These are phyloP conservation scores for Xylariomycetidae sp. DNA, from an alignment of 2,329 filamentous ascomycete species.

Conservation along the genomic window DNA sequence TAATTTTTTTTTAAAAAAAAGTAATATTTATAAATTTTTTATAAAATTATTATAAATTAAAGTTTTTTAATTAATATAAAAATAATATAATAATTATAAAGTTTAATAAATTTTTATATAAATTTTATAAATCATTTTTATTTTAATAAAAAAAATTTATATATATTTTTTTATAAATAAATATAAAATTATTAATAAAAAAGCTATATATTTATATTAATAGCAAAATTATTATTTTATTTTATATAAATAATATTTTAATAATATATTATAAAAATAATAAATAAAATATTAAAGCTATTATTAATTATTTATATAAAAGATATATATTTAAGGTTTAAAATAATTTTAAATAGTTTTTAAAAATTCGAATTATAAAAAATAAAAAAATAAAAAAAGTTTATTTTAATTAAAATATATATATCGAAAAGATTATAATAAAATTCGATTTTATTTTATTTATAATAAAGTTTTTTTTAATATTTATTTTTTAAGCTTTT, in stretches of 20 bases:
- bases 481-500: too few species aligned
- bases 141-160: background rate
- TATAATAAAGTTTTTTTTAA: background rate
- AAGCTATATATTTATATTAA: constrained; percentile 1
- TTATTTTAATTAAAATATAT: background rate
- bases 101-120: background rate
- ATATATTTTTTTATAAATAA: background rate
- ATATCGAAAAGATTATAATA: background rate
- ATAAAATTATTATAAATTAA: background rate
- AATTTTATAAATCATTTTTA: background rate
- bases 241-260: background rate
- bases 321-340: background rate
- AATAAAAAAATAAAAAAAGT: background rate
- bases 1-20: constrained; percentile 1
- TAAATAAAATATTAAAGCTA: background rate
- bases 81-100: background rate
- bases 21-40: background rate
- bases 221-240: background rate
- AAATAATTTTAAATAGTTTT: background rate
- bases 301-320: background rate
- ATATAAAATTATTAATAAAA: background rate
- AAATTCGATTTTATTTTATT: background rate
- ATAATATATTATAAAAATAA: background rate
- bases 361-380: background rate
- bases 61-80: background rate